A percentile compares a stretch with the other conserved stretches of the same genome.
phyloP scores from a whole-genome alignment of 176 grass and related monocot genomes.

The Olyra latifolia region DNA sequence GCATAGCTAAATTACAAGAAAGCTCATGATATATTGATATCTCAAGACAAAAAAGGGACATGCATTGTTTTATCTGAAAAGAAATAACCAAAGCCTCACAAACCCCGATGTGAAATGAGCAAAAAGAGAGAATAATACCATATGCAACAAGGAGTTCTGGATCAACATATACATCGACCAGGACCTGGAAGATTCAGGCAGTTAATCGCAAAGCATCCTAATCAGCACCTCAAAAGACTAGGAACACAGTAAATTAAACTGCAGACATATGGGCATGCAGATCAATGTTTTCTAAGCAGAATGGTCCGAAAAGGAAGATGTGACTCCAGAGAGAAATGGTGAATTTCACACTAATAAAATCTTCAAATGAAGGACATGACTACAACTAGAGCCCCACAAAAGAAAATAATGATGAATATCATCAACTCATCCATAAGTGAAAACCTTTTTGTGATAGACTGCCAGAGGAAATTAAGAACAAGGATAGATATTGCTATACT shows the following conservation, averaged over 20 bases:
- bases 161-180: conserved; percentile 90
- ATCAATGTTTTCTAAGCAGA: neutral
- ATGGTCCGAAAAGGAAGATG: neutral
- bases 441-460: neutral
- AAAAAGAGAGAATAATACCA: conserved; percentile 59
- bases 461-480: conserved; percentile 3
- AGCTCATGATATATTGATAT: neutral
- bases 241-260: neutral
- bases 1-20: neutral
- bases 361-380: conserved; percentile 2
- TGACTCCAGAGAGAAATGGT: neutral
- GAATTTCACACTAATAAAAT: neutral
- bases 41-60: neutral
- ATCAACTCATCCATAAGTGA: conserved; percentile 5
- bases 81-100: neutral
- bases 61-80: conserved; percentile 16
- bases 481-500: neutral
- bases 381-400: neutral
- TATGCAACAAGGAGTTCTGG: conserved; percentile 97
- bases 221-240: conserved; percentile 17
- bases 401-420: neutral
- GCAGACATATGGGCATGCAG: neutral
- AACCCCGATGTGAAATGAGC: conserved; percentile 17
- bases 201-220: conserved; percentile 25
- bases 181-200: conserved; percentile 58